Conservation (phyloP, 208 protist species). For the Leishmania major region DNA sequence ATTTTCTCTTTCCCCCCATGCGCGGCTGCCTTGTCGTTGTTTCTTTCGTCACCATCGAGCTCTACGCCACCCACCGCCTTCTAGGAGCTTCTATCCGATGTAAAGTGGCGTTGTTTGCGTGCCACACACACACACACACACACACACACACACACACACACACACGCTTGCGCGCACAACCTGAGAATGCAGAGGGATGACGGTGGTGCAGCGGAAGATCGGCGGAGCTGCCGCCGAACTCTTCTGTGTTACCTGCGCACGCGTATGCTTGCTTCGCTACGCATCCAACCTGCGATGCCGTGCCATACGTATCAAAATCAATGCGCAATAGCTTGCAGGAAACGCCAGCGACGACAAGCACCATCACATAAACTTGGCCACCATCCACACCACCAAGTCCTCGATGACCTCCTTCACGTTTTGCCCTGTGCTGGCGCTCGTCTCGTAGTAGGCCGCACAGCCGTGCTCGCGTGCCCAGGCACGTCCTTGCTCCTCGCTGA, state of each 20-base stretch:
- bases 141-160: background rate
- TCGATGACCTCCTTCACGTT: slow-evolving; percentile 67
- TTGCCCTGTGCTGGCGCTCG: slow-evolving; percentile 59
- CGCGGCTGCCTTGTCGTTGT: slow-evolving; percentile 3
- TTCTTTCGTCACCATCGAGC: slow-evolving; percentile 7
- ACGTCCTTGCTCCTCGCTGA: slow-evolving; percentile 59
- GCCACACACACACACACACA: background rate
- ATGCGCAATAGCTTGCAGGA: background rate
- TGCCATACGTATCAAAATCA: background rate
- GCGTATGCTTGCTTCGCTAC: background rate
- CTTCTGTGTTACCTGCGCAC: background rate
- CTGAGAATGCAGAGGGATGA: background rate
- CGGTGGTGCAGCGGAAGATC: background rate
- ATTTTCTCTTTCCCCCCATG: background rate
- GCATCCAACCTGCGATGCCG: background rate
- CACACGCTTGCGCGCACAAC: background rate
- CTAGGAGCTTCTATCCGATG: background rate
- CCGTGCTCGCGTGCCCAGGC: slow-evolving; percentile 62
- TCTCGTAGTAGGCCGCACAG: slow-evolving; percentile 76
- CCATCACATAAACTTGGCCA: slow-evolving; percentile 61
- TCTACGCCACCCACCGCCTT: background rate
- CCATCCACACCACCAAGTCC: slow-evolving; percentile 57
- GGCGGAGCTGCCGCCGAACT: background rate
- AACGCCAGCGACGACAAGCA: background rate
- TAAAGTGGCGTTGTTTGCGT: background rate